phyloP scores from a whole-genome alignment of 805 yeast genomes.

The Pichia exigua region DNA sequence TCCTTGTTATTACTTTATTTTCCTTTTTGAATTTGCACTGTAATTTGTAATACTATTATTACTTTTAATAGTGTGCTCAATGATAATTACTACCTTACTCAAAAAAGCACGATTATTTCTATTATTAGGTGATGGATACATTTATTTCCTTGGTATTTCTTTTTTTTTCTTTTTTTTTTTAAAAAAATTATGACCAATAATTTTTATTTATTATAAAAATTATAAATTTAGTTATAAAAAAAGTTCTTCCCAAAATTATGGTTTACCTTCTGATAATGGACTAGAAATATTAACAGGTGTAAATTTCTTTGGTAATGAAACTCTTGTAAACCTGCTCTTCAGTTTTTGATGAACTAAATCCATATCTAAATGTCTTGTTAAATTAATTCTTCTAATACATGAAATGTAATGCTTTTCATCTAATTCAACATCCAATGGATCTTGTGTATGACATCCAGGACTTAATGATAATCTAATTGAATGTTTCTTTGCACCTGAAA shows the following conservation, averaged over 20 bases:
- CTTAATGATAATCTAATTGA: constrained; percentile 86
- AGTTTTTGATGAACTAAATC: constrained; percentile 79
- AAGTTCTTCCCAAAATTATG: constrained; percentile 2
- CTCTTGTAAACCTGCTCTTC: constrained; percentile 75
- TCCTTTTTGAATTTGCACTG: no score
- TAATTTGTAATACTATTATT: no score
- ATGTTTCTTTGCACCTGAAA: constrained; percentile 68
- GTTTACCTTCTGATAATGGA: constrained; percentile 22
- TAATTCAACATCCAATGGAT: constrained; percentile 92
- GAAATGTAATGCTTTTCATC: constrained; percentile 96
- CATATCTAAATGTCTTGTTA: constrained; percentile 90
- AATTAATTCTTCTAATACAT: constrained; percentile 82
- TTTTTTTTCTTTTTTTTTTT: no score
- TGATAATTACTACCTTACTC: no score
- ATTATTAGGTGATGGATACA: no score
- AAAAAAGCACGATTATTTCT: background rate
- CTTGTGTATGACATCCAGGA: constrained; percentile 98
- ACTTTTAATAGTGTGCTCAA: no score
- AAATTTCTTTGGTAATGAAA: constrained; percentile 81
- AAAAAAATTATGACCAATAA: no score
- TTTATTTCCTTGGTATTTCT: no score
- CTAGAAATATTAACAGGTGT: constrained; percentile 84
- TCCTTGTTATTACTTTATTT: no score
- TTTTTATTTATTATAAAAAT: background rate
- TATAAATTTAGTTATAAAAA: background rate